A percentile compares a stretch with the other conserved stretches of the same genome.
Evolutionary conservation across 345 rosid species (phyloP).

Genomic region (Gossypium raimondii): DNA sequence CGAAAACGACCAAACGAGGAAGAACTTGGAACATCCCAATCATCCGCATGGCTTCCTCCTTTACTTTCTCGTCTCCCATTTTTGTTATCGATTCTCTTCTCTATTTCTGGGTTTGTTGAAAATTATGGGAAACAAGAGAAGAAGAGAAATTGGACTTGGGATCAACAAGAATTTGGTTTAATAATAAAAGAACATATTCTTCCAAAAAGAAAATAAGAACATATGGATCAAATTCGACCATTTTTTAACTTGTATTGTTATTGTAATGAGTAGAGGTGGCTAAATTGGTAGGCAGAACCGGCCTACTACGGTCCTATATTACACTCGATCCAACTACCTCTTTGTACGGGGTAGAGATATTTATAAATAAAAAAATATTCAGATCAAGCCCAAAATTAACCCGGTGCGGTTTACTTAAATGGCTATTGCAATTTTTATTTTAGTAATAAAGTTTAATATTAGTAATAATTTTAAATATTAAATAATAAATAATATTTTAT

Average conservation of each 20-base stretch:
- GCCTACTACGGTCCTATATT: neutral
- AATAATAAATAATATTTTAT: no score
- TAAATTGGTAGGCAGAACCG: neutral
- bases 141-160: neutral
- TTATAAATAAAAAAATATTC: no score
- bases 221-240: neutral
- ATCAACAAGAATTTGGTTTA: neutral
- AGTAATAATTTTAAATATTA: no score
- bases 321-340: no score
- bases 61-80: slow-evolving; percentile 59
- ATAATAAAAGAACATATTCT: neutral
- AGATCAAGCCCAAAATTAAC: no score
- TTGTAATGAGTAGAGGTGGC: neutral
- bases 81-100: neutral
- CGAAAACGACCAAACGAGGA: slow-evolving; percentile 68
- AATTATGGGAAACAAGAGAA: neutral
- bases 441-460: no score
- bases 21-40: slow-evolving; percentile 57
- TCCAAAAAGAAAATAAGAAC: neutral
- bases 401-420: no score
- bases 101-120: neutral
- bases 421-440: no score
- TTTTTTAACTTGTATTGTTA: neutral
- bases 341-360: no score
- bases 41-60: slow-evolving; percentile 50